Evolutionary conservation across 257 asterid species (phyloP).

Genomic region (Thymus quinquecostatus): DNA sequence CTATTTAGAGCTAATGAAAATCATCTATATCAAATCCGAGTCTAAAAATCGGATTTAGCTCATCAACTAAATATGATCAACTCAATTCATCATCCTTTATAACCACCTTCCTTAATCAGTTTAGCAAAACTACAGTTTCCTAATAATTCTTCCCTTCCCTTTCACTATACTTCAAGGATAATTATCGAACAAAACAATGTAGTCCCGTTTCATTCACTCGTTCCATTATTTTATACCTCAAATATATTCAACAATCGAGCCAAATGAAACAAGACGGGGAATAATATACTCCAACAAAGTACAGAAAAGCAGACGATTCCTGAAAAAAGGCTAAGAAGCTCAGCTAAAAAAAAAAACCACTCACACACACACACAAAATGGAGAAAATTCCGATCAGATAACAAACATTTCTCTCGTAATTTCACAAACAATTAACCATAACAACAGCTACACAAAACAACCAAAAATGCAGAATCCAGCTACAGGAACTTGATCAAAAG

Average conservation of each 20-base stretch:
- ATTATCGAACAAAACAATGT: constrained; percentile 6
- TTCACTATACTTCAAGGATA: constrained; percentile 4
- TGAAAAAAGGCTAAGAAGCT: constrained; percentile 13
- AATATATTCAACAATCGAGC: too few species aligned
- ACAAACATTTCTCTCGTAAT: not conserved
- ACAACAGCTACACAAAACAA: not conserved
- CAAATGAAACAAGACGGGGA: too few species aligned
- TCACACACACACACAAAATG: not conserved
- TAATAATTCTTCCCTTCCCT: not conserved
- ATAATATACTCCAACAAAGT: not conserved
- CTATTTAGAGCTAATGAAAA: not conserved
- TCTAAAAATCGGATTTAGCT: not conserved
- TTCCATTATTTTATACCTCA: too few species aligned
- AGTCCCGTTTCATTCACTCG: not conserved
- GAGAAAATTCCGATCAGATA: not conserved
- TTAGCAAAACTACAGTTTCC: not conserved
- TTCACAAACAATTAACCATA: constrained; percentile 9
- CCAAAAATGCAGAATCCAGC: constrained; percentile 27
- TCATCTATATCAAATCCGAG: not conserved
- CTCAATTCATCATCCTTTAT: not conserved
- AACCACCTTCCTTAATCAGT: not conserved
- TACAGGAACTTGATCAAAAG: constrained; percentile 24
- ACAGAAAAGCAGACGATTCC: not conserved
- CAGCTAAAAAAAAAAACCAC: not conserved
- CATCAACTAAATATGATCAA: constrained; percentile 11